These are phyloP conservation scores for Solanum chmielewskii DNA, from an alignment of 257 asterid genomes.

Conservation along the genomic window DNA sequence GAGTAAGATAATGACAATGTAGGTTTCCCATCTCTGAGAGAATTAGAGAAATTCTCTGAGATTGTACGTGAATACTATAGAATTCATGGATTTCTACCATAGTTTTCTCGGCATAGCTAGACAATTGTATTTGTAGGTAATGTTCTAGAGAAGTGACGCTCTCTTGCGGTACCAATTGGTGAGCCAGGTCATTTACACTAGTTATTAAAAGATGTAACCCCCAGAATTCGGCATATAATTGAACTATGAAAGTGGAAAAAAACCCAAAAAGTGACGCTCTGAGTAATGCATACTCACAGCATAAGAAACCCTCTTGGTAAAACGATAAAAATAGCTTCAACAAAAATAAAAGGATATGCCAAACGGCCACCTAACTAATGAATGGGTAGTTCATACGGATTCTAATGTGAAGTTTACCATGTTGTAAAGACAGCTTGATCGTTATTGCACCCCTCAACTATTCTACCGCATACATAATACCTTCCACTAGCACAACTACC, in stretches of 20 bases:
- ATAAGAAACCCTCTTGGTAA: not conserved
- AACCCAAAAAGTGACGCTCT: not conserved
- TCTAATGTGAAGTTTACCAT: not conserved
- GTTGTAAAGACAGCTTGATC: not conserved
- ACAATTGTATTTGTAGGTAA: not conserved
- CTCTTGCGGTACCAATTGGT: not conserved
- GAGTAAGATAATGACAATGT: not conserved
- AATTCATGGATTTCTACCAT: not conserved
- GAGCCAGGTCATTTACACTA: not conserved
- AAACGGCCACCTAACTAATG: not conserved
- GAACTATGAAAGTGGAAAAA: not conserved
- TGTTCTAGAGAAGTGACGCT: not conserved
- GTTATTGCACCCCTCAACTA: not conserved
- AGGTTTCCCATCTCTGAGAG: not conserved
- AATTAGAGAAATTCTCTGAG: not conserved
- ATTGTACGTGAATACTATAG: not conserved
- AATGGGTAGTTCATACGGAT: not conserved
- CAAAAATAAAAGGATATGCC: not conserved
- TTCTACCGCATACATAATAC: not conserved
- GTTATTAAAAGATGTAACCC: not conserved
- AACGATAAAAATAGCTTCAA: not conserved
- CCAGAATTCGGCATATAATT: not conserved
- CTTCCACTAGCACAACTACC: not conserved
- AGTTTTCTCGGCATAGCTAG: not conserved
- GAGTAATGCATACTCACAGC: not conserved